A percentile compares a stretch with the other conserved stretches of the same genome.
Evolutionary conservation across 352 stramenopile species (phyloP).

Genomic region (Globisporangium middletonii): DNA sequence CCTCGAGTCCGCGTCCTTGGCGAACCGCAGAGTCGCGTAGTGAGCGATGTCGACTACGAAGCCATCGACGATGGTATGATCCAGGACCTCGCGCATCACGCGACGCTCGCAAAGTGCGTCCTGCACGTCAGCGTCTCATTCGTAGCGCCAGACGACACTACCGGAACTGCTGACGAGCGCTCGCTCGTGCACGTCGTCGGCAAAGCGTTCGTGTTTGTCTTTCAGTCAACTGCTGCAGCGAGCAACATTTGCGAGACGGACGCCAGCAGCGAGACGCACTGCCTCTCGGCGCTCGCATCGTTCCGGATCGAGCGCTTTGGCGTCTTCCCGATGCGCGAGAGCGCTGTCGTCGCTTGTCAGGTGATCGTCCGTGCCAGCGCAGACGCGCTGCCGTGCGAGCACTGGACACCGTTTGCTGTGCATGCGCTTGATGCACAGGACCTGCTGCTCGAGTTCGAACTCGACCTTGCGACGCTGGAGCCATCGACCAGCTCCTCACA

Average conservation of each 20-base stretch:
- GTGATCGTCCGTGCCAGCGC: not conserved
- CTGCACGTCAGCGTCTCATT: constrained; percentile 5
- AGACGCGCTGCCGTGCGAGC: constrained; percentile 1
- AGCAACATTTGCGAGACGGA: not conserved
- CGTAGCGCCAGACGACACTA: not conserved
- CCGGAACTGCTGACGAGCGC: not conserved
- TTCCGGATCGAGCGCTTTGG: constrained; percentile 26
- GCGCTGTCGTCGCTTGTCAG: constrained; percentile 13
- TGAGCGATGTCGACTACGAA: constrained; percentile 13
- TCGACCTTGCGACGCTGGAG: constrained; percentile 7
- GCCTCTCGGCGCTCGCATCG: constrained; percentile 9
- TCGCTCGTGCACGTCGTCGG: constrained; percentile 14
- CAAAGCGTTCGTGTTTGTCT: constrained; percentile 37
- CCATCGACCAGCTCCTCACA: not conserved
- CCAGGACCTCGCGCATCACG: constrained; percentile 16
- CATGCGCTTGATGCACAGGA: constrained; percentile 15
- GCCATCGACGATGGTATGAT: constrained; percentile 8
- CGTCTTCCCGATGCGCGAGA: constrained; percentile 27
- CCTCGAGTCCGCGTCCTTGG: constrained; percentile 8
- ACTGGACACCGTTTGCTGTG: constrained; percentile 24
- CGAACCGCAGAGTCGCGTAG: not conserved
- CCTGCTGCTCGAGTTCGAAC: constrained; percentile 22
- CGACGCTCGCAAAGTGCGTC: constrained; percentile 14
- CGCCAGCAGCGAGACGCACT: not conserved
- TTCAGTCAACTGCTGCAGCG: constrained; percentile 12